Base-by-base conservation (phyloP, 2,329 filamentous ascomycete genomes). In the Colletotrichum coccodes region DNA sequence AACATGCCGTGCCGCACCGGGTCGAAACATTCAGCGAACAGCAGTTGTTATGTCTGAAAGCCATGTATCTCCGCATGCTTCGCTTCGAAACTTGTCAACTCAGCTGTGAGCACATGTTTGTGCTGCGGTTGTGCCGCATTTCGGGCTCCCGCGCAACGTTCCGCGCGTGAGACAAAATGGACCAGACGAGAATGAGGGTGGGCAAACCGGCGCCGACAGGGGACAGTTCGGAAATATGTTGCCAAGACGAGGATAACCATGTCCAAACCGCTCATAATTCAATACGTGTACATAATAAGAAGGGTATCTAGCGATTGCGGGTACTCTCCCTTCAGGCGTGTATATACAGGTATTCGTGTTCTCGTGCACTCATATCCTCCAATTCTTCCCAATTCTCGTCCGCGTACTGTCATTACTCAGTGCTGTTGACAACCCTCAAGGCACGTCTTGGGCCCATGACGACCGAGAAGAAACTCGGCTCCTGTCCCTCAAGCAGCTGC, bases 381-480 rank as follows among this genome's bases (percentile, higher is more conserved):
- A 9, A 11, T 11, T 3, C 9, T 1, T 6, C n/a, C 46, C 16
- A 9, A 11, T 14, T n/a, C 26, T 38, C 7, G 5, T 42, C 16
- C 4, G 21, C 28, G 32, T n/a, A 11, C 16, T 23, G 4, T 28
- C 44, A 36, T 40, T 32, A 54, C 23, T 83, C 82, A 57, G 76
- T 77, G 16, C 78, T 80, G 56, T 93, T 93, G 26, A 93, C 90
- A 40, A 93, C 90, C 74, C 90, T 83, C 80, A 93, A 79, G 73
- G 90, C 92, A 75, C 91, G 82, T 74, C 90, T 83, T 26, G 91
- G 91, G 70, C 90, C 91, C 78, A 93, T 78, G 74, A 93, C 79
- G 32, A 92, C 90, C 57, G 86, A 91, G 77, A 92, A 89, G 79
- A 93, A 94, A 66, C 86, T 91, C 68, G 92, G 92, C 76, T 93